Conservation (phyloP, 768 basidiomycete genomes). For the Trametes punicea region DNA sequence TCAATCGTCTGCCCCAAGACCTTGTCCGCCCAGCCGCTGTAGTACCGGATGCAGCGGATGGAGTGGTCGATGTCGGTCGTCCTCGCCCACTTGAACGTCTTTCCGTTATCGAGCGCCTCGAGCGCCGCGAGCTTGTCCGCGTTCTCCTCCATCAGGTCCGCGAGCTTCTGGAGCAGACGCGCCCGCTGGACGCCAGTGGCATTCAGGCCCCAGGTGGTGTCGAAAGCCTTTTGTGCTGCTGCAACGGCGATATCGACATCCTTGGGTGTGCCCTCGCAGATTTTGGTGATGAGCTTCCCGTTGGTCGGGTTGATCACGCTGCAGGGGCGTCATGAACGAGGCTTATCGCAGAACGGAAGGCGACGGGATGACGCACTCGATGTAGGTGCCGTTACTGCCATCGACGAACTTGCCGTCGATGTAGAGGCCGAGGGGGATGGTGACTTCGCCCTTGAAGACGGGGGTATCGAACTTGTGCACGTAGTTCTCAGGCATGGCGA, state of each 20-base stretch:
- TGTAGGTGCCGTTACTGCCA: conserved; percentile 51
- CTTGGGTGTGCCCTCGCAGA: conserved; percentile 57
- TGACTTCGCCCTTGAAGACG: conserved; percentile 54
- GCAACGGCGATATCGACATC: conserved; percentile 79
- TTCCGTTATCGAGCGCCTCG: conserved; percentile 70
- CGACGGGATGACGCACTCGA: conserved; percentile 52
- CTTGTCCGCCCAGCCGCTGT: conserved; percentile 91
- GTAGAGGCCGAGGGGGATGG: conserved; percentile 64
- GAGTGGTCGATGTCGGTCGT: conserved; percentile 46
- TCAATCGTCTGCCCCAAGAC: conserved; percentile 74
- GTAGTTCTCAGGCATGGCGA: conserved; percentile 42
- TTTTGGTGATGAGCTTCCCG: conserved; percentile 56
- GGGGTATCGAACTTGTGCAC: conserved; percentile 50
- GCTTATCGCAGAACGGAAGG: background rate
- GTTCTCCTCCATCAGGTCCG: conserved; percentile 59
- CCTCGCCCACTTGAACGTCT: conserved; percentile 49
- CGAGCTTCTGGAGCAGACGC: conserved; percentile 58
- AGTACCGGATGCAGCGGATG: conserved; percentile 64
- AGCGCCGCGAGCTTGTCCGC: conserved; percentile 65
- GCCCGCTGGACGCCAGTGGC: conserved; percentile 50
- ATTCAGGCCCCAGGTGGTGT: conserved; percentile 69
- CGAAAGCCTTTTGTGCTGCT: conserved; percentile 60
- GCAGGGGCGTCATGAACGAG: conserved; percentile 3
- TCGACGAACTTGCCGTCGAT: conserved; percentile 68
- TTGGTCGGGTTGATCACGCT: conserved; percentile 64